Conservation (phyloP, 164 flowering plant species). For the Kalanchoe fedtschenkoi region DNA sequence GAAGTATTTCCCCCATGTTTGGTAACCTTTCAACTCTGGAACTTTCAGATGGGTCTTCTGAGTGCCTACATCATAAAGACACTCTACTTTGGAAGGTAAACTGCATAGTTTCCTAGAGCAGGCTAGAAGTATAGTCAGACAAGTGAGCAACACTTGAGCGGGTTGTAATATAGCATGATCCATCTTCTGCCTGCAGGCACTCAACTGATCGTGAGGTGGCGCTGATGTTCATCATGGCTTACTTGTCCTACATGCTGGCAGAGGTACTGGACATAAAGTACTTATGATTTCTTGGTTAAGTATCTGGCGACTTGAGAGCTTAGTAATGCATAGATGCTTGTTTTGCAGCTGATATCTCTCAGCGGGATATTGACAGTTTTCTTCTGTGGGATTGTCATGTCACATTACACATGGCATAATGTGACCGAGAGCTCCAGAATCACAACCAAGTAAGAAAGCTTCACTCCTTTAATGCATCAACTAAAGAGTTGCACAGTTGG, state of each 20-base stretch:
- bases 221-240: slow-evolving; percentile 55
- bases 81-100: slow-evolving; percentile 63
- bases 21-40: no score
- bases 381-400: slow-evolving; percentile 64
- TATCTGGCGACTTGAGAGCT: background rate
- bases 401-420: slow-evolving; percentile 68
- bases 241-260: slow-evolving; percentile 52
- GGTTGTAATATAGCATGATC: background rate
- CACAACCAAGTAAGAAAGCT: slow-evolving; percentile 40
- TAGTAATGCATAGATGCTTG: background rate
- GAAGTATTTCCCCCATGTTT: no score
- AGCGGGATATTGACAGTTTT: slow-evolving; percentile 58
- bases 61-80: slow-evolving; percentile 55
- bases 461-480: background rate
- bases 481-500: no score
- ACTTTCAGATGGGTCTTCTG: slow-evolving; percentile 38
- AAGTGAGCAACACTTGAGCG: background rate
- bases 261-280: slow-evolving; percentile 29
- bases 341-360: slow-evolving; percentile 35
- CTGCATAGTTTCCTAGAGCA: no score
- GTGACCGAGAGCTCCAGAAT: slow-evolving; percentile 47
- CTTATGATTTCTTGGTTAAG: background rate
- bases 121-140: no score
- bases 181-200: slow-evolving; percentile 29
- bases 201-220: slow-evolving; percentile 67